Base-by-base conservation (phyloP, 805 yeast species). In the Barnettozyma siamensis region DNA sequence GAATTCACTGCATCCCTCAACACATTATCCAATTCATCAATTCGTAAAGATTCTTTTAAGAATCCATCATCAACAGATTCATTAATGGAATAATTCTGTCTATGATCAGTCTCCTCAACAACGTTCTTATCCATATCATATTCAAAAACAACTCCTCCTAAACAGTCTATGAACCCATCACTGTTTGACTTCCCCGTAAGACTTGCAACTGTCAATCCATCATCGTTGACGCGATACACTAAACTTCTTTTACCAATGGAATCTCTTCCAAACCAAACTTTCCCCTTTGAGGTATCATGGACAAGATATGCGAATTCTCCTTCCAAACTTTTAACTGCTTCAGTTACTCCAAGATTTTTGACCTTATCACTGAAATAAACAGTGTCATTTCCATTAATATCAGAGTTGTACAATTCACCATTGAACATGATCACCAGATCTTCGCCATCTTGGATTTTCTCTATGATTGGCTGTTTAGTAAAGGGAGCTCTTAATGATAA, bases 271-370 rank as follows among this genome's bases (percentile, higher is more conserved):
- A 88, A 93, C 65, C 76, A 83, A 0, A 87, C 49, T 24, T 44
- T 58, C 0, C 64, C 46, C 1, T 56, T 46, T 1, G 46, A 15
- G n/a, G 50, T 50, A 53, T 83, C 87, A 23, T 67, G 56, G 59
- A 50, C 70, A 60, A 59, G 59, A 58, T 66, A 78, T 0, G 99
- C 93, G 67, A 81, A 93, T 55, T 91, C 99, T 2, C 99, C 99
- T 24, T 75, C 71, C 16, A 88, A 50, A 2, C 37, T 39, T 7
- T 63, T 55, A 2, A 87, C 55, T 0, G 76, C 63, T 2, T 60
- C 46, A 1, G 65, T 36, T 3, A 82, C 60, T n/a, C 44, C 44
- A 18, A n/a, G n/a, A 12, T 21, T 16, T 10, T 34, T 32, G 1
- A 41, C 29, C 19, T 21, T 28, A 18, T 59, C 55, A 13, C 38